phyloP scores from a whole-genome alignment of 352 stramenopile genomes.

The Phytopythium cucurbitacearum region DNA sequence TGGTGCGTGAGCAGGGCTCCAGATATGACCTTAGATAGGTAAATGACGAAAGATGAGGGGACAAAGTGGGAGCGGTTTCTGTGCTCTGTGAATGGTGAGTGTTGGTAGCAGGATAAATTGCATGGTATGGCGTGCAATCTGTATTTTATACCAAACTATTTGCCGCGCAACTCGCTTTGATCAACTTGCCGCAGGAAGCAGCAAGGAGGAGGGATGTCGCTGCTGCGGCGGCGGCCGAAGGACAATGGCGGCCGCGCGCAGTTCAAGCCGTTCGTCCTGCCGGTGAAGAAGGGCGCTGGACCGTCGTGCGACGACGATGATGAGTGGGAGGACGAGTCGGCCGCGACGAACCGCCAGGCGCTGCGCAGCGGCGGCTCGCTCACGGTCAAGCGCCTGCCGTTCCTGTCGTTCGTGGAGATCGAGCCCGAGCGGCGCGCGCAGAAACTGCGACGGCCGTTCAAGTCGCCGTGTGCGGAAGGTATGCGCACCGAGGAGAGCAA shows the following conservation, averaged over 20 bases:
- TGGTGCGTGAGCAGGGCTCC: no score
- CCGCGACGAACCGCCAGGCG: slow-evolving; percentile 42
- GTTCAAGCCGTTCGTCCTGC: slow-evolving; percentile 81
- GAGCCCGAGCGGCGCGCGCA: slow-evolving; percentile 49
- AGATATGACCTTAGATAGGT: no score
- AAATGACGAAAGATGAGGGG: no score
- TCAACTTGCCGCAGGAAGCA: no score
- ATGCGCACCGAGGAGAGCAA: slow-evolving; percentile 72
- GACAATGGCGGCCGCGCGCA: slow-evolving; percentile 15
- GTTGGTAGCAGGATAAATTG: no score
- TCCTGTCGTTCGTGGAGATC: slow-evolving; percentile 79
- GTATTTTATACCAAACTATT: no score
- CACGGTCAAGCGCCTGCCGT: slow-evolving; percentile 71
- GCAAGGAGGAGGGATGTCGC: slow-evolving; percentile 23
- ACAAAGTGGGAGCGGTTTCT: no score
- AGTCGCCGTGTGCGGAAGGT: slow-evolving; percentile 60
- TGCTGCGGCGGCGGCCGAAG: slow-evolving; percentile 37
- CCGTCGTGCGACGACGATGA: slow-evolving; percentile 14
- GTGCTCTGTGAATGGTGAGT: no score
- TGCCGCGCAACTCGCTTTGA: no score
- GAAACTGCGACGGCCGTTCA: slow-evolving; percentile 64
- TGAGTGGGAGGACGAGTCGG: slow-evolving; percentile 28
- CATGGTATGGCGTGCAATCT: no score
- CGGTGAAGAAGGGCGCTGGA: slow-evolving; percentile 28
- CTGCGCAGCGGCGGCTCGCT: slow-evolving; percentile 47